Evolutionary conservation across 352 stramenopile species (phyloP), one percentile per base, ranked within the genome.

Genomic region (Globisporangium paroecandrum): DNA sequence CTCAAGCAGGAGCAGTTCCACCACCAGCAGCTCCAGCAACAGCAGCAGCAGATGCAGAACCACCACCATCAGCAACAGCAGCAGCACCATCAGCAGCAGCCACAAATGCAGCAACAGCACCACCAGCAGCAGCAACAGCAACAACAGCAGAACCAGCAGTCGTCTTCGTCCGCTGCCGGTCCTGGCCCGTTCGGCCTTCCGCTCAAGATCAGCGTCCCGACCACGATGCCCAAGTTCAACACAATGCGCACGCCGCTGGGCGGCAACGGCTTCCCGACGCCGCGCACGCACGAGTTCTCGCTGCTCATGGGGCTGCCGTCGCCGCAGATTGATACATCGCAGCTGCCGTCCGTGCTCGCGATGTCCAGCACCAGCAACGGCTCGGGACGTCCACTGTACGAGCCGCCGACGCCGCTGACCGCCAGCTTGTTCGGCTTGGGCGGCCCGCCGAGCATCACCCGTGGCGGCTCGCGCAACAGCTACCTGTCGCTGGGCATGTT

Each of bases 1-100:
- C 77, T 87, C 65, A 89, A 91, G 71, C 81, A 89, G 71, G 83
- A 91, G 64, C 80, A 91, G 62, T 90, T 91, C 74, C 81, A 90
- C 67, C 79, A 90, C 66, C 79, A 87, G 58, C 82, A 90, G 71
- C 77, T 91, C 47, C 77, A 86, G 71, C 81, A 91, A 56, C 80
- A 90, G 59, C 79, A 85, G 32, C 78, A 81, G 24, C 74, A 76
- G 22, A 72, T 75, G 38, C 71, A 79, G 22, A 63, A 77, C 18
- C 64, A 75, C n/a, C 72, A 75, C 7, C 59, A 64, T 4, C 72
- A 72, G 9, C 66, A 66, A 18, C 18, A 46, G 36, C 58, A 25
- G 38, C 68, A 70, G 20, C 57, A 51, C 18, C 57, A 49, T 7
- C 34, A 47, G 2, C 56, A 62, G 34, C 54, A 58, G 18, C 73